Percentiles rank a stretch among this genome's conserved stretches.
phyloP scores from a whole-genome alignment of 306 rosid genomes.

The Purshia tridentata region DNA sequence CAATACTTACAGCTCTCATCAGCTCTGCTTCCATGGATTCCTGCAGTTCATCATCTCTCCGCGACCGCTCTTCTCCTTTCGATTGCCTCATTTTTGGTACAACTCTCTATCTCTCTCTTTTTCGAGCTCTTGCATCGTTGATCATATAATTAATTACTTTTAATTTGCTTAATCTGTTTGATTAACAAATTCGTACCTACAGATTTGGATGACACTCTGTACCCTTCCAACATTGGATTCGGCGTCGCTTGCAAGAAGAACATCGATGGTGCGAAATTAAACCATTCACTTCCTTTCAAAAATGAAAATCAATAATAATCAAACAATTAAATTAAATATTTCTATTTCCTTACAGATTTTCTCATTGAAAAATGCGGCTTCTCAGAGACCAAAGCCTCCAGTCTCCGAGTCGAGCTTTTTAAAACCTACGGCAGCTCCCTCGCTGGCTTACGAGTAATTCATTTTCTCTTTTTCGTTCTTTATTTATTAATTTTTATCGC shows the following conservation, averaged over 20 bases:
- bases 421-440: constrained; percentile 88
- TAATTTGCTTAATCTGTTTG: neutral
- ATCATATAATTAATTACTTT: neutral
- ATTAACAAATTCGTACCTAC: neutral
- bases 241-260: constrained; percentile 58
- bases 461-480: neutral
- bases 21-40: constrained; percentile 20
- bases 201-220: constrained; percentile 92
- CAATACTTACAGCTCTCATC: neutral
- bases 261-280: constrained; percentile 50
- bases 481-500: neutral
- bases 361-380: constrained; percentile 70
- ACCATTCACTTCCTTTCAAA: neutral
- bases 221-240: constrained; percentile 59
- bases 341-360: constrained; percentile 37
- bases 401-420: constrained; percentile 72
- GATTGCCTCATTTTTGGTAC: constrained; percentile 27
- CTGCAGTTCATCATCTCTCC: neutral
- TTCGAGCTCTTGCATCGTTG: too few relatives aligned
- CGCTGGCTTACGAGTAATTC: constrained; percentile 70
- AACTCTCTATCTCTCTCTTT: neutral
- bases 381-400: constrained; percentile 48
- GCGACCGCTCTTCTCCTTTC: constrained; percentile 23
- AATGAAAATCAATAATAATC: neutral
- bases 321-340: neutral